These are phyloP conservation scores for Suillus alpinus DNA, from an alignment of 768 basidiomycete species.

Conservation along the genomic window DNA sequence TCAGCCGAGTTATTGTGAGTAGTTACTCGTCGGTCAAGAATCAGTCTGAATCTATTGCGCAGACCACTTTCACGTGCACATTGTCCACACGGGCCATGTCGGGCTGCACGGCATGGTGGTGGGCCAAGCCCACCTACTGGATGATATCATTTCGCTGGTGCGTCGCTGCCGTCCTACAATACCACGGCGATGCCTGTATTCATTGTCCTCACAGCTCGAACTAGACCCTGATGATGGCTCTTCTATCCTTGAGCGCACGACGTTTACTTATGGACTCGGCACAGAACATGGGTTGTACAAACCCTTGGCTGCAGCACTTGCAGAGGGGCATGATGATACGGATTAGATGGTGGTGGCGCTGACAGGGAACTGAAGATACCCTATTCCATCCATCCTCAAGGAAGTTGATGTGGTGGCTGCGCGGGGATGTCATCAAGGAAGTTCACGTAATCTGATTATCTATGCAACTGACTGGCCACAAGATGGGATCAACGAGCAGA, in stretches of 20 bases:
- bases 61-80: constrained; percentile 96
- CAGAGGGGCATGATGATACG: constrained; percentile 4
- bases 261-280: constrained; percentile 80
- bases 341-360: not conserved
- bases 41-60: not conserved
- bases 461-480: no score
- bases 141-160: constrained; percentile 87
- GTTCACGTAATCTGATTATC: no score
- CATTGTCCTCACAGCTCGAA: not conserved
- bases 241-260: constrained; percentile 63
- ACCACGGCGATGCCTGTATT: not conserved
- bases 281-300: constrained; percentile 72
- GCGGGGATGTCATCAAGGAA: no score
- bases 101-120: constrained; percentile 70
- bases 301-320: constrained; percentile 40
- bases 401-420: no score
- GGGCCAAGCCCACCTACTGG: constrained; percentile 90
- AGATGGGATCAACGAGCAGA: no score
- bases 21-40: not conserved
- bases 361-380: not conserved
- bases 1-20: constrained; percentile 92
- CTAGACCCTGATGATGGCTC: constrained; percentile 33
- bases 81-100: constrained; percentile 69
- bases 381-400: not conserved
- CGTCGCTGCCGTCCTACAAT: constrained; percentile 13